A percentile compares a stretch with the other conserved stretches of the same genome.
Evolutionary conservation across 805 yeast species (phyloP).

Genomic region (Brettanomyces custersianus): DNA sequence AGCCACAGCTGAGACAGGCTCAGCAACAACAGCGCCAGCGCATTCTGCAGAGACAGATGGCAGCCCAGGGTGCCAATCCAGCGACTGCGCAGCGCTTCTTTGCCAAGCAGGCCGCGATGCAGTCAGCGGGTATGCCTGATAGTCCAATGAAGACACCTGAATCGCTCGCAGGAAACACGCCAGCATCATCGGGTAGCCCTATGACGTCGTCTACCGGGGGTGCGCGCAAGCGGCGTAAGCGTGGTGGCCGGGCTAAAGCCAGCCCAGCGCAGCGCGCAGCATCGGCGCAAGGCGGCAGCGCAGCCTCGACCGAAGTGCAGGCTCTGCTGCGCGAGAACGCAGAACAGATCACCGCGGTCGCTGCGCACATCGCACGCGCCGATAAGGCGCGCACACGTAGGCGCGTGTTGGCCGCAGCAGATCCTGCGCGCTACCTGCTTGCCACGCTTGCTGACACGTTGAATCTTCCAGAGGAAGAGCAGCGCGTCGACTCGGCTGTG

Average conservation of each 20-base stretch:
- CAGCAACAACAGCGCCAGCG: constrained; percentile 12
- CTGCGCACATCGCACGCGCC: constrained; percentile 13
- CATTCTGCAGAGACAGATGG: background rate
- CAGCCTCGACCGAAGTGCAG: constrained; percentile 22
- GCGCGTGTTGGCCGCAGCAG: constrained; percentile 34
- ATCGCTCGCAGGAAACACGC: background rate
- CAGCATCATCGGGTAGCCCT: background rate
- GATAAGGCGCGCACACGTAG: constrained; percentile 37
- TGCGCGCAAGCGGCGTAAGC: background rate
- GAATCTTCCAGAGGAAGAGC: constrained; percentile 33
- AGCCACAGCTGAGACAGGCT: constrained; percentile 3
- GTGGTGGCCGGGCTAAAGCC: background rate
- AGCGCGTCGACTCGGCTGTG: constrained; percentile 10
- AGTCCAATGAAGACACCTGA: background rate
- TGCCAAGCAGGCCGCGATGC: background rate
- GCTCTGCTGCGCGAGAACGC: constrained; percentile 22
- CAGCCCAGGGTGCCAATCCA: background rate
- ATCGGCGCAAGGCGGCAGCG: constrained; percentile 4
- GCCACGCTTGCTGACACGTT: constrained; percentile 43
- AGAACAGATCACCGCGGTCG: constrained; percentile 22
- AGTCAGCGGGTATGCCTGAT: background rate
- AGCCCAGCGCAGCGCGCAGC: constrained; percentile 4
- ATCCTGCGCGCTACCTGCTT: constrained; percentile 40
- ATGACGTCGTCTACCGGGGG: background rate
- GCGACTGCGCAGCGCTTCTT: background rate